These are phyloP conservation scores for Pythium apleroticum DNA, from an alignment of 352 stramenopile species.

Conservation along the genomic window DNA sequence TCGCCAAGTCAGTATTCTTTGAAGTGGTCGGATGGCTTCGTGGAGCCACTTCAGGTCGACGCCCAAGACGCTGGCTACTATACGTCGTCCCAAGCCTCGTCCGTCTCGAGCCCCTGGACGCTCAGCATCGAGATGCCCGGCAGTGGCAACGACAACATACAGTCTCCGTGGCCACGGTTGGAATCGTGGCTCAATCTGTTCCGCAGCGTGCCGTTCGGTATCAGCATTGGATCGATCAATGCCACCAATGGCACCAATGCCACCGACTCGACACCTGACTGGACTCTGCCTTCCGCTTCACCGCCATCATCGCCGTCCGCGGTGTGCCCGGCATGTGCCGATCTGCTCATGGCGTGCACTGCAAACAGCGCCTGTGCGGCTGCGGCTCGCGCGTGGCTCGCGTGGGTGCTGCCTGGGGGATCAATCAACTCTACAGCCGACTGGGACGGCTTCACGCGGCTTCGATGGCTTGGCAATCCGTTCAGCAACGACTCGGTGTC, in stretches of 20 bases:
- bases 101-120: not conserved
- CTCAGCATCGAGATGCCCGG: not conserved
- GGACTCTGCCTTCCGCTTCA: not conserved
- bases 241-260: not conserved
- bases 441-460: conserved; percentile 1
- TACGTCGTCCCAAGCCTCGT: not conserved
- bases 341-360: not conserved
- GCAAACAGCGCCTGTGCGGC: not conserved
- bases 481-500: not conserved
- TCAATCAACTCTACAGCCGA: not conserved
- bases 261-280: not conserved
- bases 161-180: not conserved
- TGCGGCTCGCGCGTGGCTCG: not conserved
- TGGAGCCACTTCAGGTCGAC: not conserved
- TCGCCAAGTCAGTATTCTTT: not conserved
- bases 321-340: not conserved
- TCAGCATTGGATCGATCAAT: not conserved
- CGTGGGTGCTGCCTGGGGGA: not conserved
- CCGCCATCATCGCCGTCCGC: not conserved
- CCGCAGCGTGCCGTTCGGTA: not conserved
- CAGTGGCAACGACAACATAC: not conserved
- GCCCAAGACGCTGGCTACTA: not conserved
- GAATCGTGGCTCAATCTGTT: not conserved
- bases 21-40: not conserved
- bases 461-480: not conserved